Base-by-base conservation (phyloP, 805 yeast genomes). In the Kuraishia molischiana region DNA sequence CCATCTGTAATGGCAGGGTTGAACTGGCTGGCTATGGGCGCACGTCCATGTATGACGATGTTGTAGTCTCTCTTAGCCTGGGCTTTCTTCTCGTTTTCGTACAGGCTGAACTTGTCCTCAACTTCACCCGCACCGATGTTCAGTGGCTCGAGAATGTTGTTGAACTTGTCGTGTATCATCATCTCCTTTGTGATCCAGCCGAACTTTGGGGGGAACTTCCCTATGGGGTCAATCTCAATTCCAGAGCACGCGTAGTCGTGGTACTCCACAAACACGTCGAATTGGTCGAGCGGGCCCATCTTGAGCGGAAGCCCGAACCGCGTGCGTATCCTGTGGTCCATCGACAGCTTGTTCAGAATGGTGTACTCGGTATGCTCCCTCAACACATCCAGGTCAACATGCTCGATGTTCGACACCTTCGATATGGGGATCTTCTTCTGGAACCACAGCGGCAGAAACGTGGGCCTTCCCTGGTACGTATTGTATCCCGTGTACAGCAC, bases 251-350 rank as follows among this genome's bases (percentile, higher is more conserved):
- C 47, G 29, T 48, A 40, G 31, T 48, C 53, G 29, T 48, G 48
- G 38, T 51, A 59, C 33, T 59, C 56, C 5, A 60, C 45, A 11
- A 35, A 41, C 13, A 59, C 55, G 14, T 54, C 50, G 40, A 60
- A 59, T 15, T 40, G 42, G 14, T 54, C 56, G 29, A 49, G 45
- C 2, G 44, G 47, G 0, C 58, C 57, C 19, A 58, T 38, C 15
- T 44, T 41, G 15, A 61, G 44, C 3, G 66, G 66, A 5, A 58
- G 44, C 0, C 64, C 64, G 31, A 58, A 47, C 15, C 38, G 40
- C 19, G 44, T 36, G 29, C 49, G 51, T n/a, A 61, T 46, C 15
- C 47, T 43, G 24, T 43, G 45, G 40, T 56, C 55, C 47, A 59
- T 48, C 5, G 58, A 51, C n/a, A 60, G 39, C 41, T 53, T 52